Conservation (phyloP, 495 filamentous ascomycete genomes). For the Trichocladium uniseriatum region DNA sequence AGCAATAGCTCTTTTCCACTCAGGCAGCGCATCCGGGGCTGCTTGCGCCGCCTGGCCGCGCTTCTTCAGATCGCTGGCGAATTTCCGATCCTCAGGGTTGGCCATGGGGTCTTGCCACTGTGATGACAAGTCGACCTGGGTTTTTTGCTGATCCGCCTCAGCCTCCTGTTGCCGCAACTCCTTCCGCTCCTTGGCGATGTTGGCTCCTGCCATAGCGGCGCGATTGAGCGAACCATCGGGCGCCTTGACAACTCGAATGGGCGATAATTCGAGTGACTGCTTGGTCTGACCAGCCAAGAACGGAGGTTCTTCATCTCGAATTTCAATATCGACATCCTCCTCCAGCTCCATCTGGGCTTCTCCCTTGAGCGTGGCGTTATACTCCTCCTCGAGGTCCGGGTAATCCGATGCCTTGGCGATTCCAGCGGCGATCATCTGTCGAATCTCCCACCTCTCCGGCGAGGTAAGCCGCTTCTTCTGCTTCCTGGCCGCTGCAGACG, state of each 20-base stretch:
- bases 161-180: conserved; percentile 83
- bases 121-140: conserved; percentile 73
- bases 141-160: conserved; percentile 69
- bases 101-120: conserved; percentile 98
- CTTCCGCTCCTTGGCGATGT: conserved; percentile 80
- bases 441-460: conserved; percentile 94
- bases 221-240: conserved; percentile 93
- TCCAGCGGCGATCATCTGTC: conserved; percentile 90
- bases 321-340: conserved; percentile 95
- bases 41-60: conserved; percentile 35
- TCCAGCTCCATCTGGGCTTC: conserved; percentile 88
- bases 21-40: conserved; percentile 58
- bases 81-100: conserved; percentile 69
- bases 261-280: conserved; percentile 85
- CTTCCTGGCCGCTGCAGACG: conserved; percentile 33
- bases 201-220: conserved; percentile 86
- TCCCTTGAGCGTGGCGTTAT: conserved; percentile 75
- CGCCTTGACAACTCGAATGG: conserved; percentile 93
- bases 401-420: conserved; percentile 85
- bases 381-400: conserved; percentile 90
- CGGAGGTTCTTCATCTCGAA: conserved; percentile 90
- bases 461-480: conserved; percentile 89
- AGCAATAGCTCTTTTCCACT: conserved; percentile 84
- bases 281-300: conserved; percentile 96
- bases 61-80: conserved; percentile 72